phyloP scores from a whole-genome alignment of 129 eudicot species.

The Deinandra increscens region DNA sequence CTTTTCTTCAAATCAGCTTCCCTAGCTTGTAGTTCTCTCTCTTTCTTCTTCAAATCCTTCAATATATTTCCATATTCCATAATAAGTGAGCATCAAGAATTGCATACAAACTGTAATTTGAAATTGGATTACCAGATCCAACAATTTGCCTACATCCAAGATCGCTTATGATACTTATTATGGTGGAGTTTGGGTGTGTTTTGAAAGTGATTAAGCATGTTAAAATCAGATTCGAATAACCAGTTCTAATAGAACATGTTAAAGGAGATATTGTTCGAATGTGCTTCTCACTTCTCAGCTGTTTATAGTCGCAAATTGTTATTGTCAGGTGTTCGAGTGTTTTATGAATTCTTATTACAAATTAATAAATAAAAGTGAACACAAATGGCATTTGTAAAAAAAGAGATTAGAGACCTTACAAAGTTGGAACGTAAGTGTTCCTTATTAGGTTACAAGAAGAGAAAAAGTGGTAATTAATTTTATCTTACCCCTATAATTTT shows the following conservation, averaged over 20 bases:
- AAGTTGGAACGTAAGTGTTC: not conserved
- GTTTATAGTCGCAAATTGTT: too few species aligned
- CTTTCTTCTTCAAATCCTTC: constrained; percentile 70
- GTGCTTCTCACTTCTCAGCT: not conserved
- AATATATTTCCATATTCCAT: not conserved
- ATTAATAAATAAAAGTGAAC: not conserved
- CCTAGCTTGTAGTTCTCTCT: constrained; percentile 72
- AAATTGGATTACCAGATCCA: not conserved
- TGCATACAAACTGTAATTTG: not conserved
- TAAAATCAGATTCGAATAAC: not conserved
- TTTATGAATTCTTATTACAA: not conserved
- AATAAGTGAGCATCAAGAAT: constrained; percentile 11
- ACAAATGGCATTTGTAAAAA: not conserved
- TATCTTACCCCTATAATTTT: too few species aligned
- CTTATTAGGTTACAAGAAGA: not conserved
- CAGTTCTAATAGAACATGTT: not conserved
- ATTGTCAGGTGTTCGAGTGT: too few species aligned
- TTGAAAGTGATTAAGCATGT: not conserved
- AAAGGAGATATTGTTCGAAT: not conserved
- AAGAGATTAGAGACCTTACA: not conserved
- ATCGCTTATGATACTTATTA: not conserved
- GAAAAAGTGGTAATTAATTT: too few species aligned
- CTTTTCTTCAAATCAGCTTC: constrained; percentile 75
- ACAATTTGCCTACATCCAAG: not conserved
- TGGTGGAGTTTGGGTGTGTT: not conserved